Percentiles rank a stretch among this genome's conserved stretches.
phyloP scores from a whole-genome alignment of 2,329 filamentous ascomycete species.

The Colletotrichum coccodes region DNA sequence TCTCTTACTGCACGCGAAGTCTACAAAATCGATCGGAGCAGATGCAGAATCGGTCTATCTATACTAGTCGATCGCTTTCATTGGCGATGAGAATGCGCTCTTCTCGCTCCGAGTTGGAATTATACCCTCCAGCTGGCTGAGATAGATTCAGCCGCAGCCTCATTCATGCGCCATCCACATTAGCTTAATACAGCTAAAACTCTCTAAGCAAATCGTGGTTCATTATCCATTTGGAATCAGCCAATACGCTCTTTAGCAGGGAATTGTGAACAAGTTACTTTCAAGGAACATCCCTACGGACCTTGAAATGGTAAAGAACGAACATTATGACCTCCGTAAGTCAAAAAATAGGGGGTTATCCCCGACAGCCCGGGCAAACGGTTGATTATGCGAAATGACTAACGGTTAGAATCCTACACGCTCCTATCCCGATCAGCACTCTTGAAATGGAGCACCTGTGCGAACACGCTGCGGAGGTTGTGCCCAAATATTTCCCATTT shows the following conservation, averaged over 20 bases:
- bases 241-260: neutral
- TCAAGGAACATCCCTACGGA: conserved; percentile 3
- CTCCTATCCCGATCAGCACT: neutral
- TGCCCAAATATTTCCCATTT: neutral
- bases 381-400: neutral
- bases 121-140: neutral
- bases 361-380: neutral
- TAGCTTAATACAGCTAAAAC: neutral
- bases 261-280: neutral
- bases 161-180: neutral
- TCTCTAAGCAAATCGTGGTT: neutral
- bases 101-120: neutral
- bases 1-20: neutral
- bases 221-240: conserved; percentile 8
- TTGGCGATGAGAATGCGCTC: too few relatives aligned
- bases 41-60: neutral
- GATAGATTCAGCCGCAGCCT: conserved; percentile 4
- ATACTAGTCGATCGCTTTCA: too few relatives aligned
- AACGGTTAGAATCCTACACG: neutral
- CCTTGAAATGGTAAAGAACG: too few relatives aligned
- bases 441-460: neutral
- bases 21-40: too few relatives aligned
- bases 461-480: neutral
- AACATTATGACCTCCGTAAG: neutral
- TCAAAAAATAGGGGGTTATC: neutral